phyloP scores from a whole-genome alignment of 495 filamentous ascomycete species.

The Penicillium angulare region DNA sequence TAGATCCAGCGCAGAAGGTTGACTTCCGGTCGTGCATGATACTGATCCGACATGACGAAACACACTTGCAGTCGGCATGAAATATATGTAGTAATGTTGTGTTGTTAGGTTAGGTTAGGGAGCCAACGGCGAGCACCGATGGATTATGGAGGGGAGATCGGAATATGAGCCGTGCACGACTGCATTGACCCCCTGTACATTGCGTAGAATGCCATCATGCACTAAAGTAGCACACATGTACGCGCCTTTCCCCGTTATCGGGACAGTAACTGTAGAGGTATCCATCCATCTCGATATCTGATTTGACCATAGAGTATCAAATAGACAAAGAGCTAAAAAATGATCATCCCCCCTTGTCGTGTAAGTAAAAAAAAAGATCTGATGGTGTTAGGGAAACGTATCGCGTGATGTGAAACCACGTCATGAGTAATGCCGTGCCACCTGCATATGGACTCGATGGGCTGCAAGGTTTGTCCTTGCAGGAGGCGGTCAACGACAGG shows the following conservation, averaged over 20 bases:
- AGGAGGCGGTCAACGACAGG: conserved; percentile 34
- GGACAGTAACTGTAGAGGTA: too few species aligned
- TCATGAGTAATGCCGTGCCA: conserved; percentile 11
- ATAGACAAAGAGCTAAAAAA: not conserved
- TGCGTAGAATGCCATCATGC: conserved; percentile 9
- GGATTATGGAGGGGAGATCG: conserved; percentile 18
- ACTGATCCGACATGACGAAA: conserved; percentile 7
- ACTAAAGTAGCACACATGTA: not conserved
- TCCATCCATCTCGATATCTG: too few species aligned
- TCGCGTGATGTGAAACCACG: conserved; percentile 21
- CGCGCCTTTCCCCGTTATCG: not conserved
- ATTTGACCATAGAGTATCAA: not conserved
- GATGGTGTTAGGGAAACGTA: not conserved
- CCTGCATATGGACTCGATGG: conserved; percentile 4
- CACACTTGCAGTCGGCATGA: not conserved
- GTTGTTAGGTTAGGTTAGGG: too few species aligned
- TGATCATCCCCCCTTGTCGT: not conserved
- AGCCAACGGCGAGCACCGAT: conserved; percentile 7
- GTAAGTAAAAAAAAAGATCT: not conserved
- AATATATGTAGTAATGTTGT: not conserved
- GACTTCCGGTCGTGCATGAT: not conserved
- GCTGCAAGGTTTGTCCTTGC: conserved; percentile 33
- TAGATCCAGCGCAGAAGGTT: not conserved
- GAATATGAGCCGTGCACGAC: conserved; percentile 19
- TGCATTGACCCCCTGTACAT: conserved; percentile 7